Percentiles rank a stretch among this genome's conserved stretches.
These are phyloP conservation scores for Lepidium sativum DNA, from an alignment of 345 rosid species.

Conservation along the genomic window DNA sequence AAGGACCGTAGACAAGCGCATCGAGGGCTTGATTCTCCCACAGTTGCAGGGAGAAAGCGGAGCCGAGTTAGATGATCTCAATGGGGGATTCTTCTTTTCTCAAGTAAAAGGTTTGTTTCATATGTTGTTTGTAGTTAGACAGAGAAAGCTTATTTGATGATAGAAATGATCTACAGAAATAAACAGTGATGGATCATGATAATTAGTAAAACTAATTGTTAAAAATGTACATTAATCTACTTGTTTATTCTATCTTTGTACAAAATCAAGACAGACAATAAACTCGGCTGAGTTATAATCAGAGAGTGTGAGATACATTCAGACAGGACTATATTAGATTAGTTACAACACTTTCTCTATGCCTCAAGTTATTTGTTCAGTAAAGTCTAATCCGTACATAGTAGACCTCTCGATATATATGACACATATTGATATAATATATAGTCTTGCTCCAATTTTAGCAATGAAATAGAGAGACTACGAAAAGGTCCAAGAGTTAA, in stretches of 20 bases:
- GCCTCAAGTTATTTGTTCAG: too few species aligned
- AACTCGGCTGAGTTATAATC: too few species aligned
- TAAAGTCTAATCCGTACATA: too few species aligned
- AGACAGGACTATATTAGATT: too few species aligned
- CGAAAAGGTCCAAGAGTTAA: not conserved
- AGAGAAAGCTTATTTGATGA: constrained; percentile 3
- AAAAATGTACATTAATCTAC: not conserved
- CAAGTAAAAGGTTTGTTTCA: not conserved
- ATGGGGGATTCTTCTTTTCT: not conserved
- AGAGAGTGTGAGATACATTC: too few species aligned
- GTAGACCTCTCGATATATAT: too few species aligned
- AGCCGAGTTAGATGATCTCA: constrained; percentile 33
- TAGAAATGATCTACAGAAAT: not conserved
- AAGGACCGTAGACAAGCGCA: not conserved
- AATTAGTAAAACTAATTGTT: constrained; percentile 4
- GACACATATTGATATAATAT: too few species aligned
- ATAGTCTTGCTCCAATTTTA: too few species aligned
- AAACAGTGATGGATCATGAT: not conserved
- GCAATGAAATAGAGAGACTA: not conserved
- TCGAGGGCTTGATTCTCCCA: constrained; percentile 20
- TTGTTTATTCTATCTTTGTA: not conserved
- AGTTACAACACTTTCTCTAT: too few species aligned
- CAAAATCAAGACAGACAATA: too few species aligned
- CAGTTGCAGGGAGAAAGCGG: constrained; percentile 43
- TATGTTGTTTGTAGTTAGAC: constrained; percentile 15